These are phyloP conservation scores for Talaromyces wortmannii DNA, from an alignment of 495 filamentous ascomycete genomes.

Conservation along the genomic window DNA sequence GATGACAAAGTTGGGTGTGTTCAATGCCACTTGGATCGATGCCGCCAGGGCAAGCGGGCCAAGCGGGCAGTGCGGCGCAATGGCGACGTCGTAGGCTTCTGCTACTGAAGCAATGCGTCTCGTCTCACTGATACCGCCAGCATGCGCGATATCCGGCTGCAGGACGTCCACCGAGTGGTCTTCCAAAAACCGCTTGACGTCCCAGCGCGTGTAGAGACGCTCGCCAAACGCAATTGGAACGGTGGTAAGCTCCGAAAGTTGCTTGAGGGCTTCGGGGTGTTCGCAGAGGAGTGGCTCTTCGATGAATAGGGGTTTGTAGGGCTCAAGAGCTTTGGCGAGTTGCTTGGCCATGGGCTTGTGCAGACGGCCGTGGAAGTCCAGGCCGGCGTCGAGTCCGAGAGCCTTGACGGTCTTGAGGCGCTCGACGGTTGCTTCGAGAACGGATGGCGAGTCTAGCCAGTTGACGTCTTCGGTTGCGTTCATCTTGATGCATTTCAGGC, in stretches of 20 bases:
- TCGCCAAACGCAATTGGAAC: slow-evolving; percentile 73
- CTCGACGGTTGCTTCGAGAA: slow-evolving; percentile 58
- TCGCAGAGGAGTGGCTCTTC: slow-evolving; percentile 73
- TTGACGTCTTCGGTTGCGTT: slow-evolving; percentile 74
- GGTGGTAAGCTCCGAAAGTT: slow-evolving; percentile 52
- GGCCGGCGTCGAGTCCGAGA: slow-evolving; percentile 61
- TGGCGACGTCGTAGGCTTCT: slow-evolving; percentile 70
- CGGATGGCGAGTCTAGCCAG: slow-evolving; percentile 69
- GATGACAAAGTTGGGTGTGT: slow-evolving; percentile 65
- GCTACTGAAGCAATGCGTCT: slow-evolving; percentile 65
- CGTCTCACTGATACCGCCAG: slow-evolving; percentile 70
- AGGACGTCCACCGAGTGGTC: slow-evolving; percentile 64
- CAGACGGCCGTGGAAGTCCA: slow-evolving; percentile 75
- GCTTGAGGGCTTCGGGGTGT: slow-evolving; percentile 63
- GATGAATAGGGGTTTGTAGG: slow-evolving; percentile 68
- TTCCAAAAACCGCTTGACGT: slow-evolving; percentile 67
- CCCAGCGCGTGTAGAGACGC: slow-evolving; percentile 68
- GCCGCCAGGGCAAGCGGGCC: slow-evolving; percentile 73
- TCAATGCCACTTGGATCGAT: slow-evolving; percentile 59
- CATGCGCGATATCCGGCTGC: slow-evolving; percentile 72
- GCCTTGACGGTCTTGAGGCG: slow-evolving; percentile 63
- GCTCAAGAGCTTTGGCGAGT: slow-evolving; percentile 62
- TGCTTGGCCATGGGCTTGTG: slow-evolving; percentile 82
- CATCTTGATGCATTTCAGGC: slow-evolving; percentile 73
- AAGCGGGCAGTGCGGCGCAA: slow-evolving; percentile 73